Evolutionary conservation across 2,329 filamentous ascomycete genomes (phyloP).

Genomic region (Canariomyces notabilis): DNA sequence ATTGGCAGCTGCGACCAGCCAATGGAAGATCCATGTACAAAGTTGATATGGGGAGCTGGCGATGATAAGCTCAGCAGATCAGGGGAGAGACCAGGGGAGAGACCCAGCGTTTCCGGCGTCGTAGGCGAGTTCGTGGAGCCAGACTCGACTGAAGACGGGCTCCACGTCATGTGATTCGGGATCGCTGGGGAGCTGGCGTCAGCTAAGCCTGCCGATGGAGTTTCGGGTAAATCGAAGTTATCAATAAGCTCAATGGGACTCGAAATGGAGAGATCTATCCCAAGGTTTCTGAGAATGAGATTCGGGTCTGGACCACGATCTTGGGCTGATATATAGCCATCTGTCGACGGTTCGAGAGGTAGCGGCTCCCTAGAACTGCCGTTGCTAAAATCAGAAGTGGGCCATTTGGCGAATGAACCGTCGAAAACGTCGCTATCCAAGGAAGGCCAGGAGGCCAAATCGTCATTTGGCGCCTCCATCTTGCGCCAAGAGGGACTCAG

Average conservation of each 20-base stretch:
- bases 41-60: not conserved
- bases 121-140: not conserved
- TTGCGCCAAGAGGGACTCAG: not conserved
- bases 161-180: no score
- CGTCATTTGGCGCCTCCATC: not conserved
- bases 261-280: no score
- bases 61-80: not conserved
- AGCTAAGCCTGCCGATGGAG: no score
- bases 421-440: not conserved
- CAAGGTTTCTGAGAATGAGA: no score
- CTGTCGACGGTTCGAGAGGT: no score
- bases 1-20: not conserved
- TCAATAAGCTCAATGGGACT: no score
- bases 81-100: not conserved
- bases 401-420: not conserved
- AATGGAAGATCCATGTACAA: not conserved
- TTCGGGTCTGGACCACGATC: no score
- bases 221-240: no score
- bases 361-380: no score
- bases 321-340: no score
- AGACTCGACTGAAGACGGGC: not conserved
- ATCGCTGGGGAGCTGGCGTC: no score
- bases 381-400: not conserved
- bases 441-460: not conserved
- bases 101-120: not conserved